Base-by-base conservation (phyloP, 2,329 filamentous ascomycete genomes). In the Diaporthe humulicola region DNA sequence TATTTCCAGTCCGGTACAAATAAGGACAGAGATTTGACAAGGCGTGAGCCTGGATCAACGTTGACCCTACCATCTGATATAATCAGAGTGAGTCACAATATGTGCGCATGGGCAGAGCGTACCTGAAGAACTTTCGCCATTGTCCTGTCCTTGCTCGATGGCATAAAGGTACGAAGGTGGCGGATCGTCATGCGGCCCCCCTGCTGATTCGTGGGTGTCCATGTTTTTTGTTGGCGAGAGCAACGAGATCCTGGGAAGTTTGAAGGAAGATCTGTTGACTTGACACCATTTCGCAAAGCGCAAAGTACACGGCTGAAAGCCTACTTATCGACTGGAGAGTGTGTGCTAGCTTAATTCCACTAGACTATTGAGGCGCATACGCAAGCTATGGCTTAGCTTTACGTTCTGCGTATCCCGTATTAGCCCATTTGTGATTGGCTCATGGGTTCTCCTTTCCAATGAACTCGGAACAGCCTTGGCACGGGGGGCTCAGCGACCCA, bases 1-100 rank as follows among this genome's bases (percentile, higher is more conserved):
- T 28, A 45, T 45, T 64, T 64, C 58, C 58, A 64, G 17, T 64
- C 58, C 17, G 58, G 58, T 19, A 64, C 25, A 45, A 64, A 64
- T 22, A 64, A 33, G n/a, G 58, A 64, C 19, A 64, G 58, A 12
- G 58, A 64, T 19, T 64, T 64, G 58, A 64, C 38, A 5, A 64
- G 38, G 17, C 58, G 58, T 14, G 58, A 64, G 4, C 38, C 38
- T 22, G 58, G 58, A 64, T 64, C 58, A 22, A 64, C n/a, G 9
- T 64, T 45, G 58, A 64, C 10, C 10, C 58, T 64, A 1, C 58
- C 58, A 64, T 64, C 58, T 64, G 38, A 22, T 64, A n/a, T 30
- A 2, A 3, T 64, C 22, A 45, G 58, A 30, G 15, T 2, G 19
- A 12, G 0, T 42, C 22, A 2, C 14, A 12, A 30, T 7, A 28